Base-by-base conservation (phyloP, 148 eudicot species). In the Rhododendron mucronatum region DNA sequence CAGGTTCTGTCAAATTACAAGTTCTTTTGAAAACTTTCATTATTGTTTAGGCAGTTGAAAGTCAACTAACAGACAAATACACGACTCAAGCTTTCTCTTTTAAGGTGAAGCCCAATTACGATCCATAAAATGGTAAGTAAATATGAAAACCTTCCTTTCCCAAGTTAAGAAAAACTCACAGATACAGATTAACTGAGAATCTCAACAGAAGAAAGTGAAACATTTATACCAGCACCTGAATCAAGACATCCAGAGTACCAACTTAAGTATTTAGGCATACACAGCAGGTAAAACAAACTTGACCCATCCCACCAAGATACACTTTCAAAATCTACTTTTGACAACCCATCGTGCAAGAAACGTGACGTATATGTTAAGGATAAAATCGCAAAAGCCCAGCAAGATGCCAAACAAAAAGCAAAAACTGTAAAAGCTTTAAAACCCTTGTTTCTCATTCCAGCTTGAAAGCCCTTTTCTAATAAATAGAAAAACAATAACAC, bases 151-250 rank as follows among this genome's bases (percentile, higher is more conserved):
- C 82, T 28, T 26, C 92, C 87, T 91, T 87, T 89, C 91, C 93
- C 89, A 88, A 91, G 90, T 93, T 90, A 90, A 91, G 95, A 90
- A 90, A 88, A 94, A 95, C 95, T 94, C 98, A 94, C 94, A 93
- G 95, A 94, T 88, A 91, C 91, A 93, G 85, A 84, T 81, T 86
- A 91, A 94, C 90, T 88, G 93, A 90, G 90, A 93, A 91, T 90
- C 89, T 91, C 92, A 89, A 65, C 86, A 94, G 94, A 95, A 93
- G 96, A 93, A 91, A 91, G 84, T 88, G 93, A 91, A 91, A 88
- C 93, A 90, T 81, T 69, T 82, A 92, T 88, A 93, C 88, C 94
- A 92, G 93, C 95, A 95, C 95, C 98, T 92, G 96, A 93, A 90
- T 87, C 93, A 65, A 94, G 91, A 92, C 90, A 90, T 92, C 82